Evolutionary conservation across 2,329 filamentous ascomycete genomes (phyloP), one percentile per base, ranked within the genome.

Genomic region (Rutstroemia sp.): DNA sequence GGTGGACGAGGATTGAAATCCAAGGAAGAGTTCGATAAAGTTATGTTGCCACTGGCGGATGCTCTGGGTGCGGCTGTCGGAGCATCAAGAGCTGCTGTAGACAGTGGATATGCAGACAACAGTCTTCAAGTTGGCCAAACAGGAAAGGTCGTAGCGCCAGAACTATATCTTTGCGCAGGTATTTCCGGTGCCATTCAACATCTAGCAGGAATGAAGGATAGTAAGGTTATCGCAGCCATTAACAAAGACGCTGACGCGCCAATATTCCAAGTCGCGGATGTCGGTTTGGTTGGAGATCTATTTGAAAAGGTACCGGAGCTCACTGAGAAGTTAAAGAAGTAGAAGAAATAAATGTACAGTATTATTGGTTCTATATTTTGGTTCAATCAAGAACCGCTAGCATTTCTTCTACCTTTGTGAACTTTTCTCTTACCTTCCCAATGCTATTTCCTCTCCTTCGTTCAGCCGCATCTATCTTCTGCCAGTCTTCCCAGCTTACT

Each of bases 141-240:
- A 14, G 94, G 94, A 68, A 99, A 99, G 82, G 95, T 97, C 60
- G 92, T 99, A 54, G 94, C 94, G 48, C 94, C 94, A 58, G 87
- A 99, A 73, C 77, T 99, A 59, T 99, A 99, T 71, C 80, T 99
- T 64, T 95, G 91, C 54, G 92, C 92, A 12, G 94, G 94, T 69
- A 97, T 99, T 66, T 96, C 90, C 8, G 94, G 94, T 54, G 94
- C 94, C 21, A 99, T 99, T 65, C 94, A 99, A 76, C 94, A 99
- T 78, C 74, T 99, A 74, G 94, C 94, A 34, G 94, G 94, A 70
- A 99, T 99, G 94, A 99, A 99, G 81, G 94, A 99, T 71, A 96
- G 91, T 78, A 99, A 99, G 78, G 94, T 99, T 58, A 99, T 99
- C 75, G 94, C 92, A 21, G 90, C 90, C 14, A 97, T 99, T 70